These are phyloP conservation scores for Fusarium coffeatum DNA, from an alignment of 2,329 filamentous ascomycete genomes.

Conservation along the genomic window DNA sequence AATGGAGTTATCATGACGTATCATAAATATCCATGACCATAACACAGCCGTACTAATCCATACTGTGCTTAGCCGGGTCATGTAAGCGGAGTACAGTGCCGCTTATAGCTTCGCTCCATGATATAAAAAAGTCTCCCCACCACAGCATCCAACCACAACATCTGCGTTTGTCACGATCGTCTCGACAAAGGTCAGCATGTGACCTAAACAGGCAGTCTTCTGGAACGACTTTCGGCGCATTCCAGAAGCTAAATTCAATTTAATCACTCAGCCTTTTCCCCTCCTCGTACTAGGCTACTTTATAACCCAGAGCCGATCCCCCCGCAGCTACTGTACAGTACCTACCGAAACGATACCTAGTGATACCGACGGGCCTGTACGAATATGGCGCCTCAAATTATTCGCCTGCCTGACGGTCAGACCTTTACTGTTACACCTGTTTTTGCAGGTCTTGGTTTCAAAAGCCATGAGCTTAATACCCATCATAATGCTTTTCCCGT, in stretches of 20 bases:
- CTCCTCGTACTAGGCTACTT: slow-evolving; percentile 38
- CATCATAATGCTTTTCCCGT: slow-evolving; percentile 80
- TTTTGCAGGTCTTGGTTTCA: slow-evolving; percentile 93
- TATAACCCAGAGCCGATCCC: slow-evolving; percentile 45
- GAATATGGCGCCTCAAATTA: slow-evolving; percentile 57
- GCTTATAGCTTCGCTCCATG: neutral
- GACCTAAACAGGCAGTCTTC: slow-evolving; percentile 42
- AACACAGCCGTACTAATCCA: neutral
- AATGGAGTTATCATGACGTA: slow-evolving; percentile 34
- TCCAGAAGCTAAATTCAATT: slow-evolving; percentile 26
- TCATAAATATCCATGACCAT: slow-evolving; percentile 1
- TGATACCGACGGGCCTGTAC: neutral
- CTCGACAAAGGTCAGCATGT: slow-evolving; percentile 43
- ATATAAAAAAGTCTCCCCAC: slow-evolving; percentile 38
- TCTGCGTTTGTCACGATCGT: slow-evolving; percentile 49
- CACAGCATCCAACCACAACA: slow-evolving; percentile 46
- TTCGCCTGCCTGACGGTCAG: slow-evolving; percentile 89
- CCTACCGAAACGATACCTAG: slow-evolving; percentile 16
- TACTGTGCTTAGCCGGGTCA: neutral
- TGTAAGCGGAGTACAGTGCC: neutral
- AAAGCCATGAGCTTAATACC: slow-evolving; percentile 77
- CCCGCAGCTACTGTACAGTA: slow-evolving; percentile 1
- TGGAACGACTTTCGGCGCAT: slow-evolving; percentile 39
- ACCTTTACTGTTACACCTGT: slow-evolving; percentile 83
- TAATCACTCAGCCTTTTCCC: slow-evolving; percentile 19